A percentile compares a stretch with the other conserved stretches of the same genome.
Conservation (phyloP, 768 basidiomycete genomes). For the Ramaria sp. region DNA sequence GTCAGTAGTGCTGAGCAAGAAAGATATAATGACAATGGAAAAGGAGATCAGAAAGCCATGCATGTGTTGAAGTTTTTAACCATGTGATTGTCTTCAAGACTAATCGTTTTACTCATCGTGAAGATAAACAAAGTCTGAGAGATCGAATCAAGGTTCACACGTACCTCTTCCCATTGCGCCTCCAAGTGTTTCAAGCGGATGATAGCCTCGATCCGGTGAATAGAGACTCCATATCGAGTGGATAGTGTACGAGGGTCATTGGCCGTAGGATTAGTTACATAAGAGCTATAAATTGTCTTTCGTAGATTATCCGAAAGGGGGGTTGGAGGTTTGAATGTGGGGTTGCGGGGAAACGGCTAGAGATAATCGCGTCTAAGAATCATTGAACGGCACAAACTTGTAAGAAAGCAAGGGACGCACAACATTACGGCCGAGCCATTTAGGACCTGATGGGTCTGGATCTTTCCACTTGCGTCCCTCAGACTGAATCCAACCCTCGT, state of each 20-base stretch:
- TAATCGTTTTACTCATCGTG: conserved; percentile 79
- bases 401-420: not conserved
- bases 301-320: conserved; percentile 59
- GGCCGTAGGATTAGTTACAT: conserved; percentile 42
- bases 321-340: conserved; percentile 68
- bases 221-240: conserved; percentile 49
- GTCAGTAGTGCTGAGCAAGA: conserved; percentile 11
- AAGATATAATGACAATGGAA: conserved; percentile 14
- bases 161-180: conserved; percentile 57
- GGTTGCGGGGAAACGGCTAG: conserved; percentile 82
- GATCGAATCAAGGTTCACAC: conserved; percentile 18
- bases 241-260: conserved; percentile 53
- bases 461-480: not conserved
- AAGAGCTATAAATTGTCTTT: conserved; percentile 46
- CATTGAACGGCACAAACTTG: conserved; percentile 3
- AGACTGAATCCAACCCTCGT: not conserved
- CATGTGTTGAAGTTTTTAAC: conserved; percentile 43
- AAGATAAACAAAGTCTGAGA: conserved; percentile 18
- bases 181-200: conserved; percentile 75
- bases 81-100: conserved; percentile 81
- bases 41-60: conserved; percentile 27
- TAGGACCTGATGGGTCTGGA: conserved; percentile 3
- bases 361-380: conserved; percentile 8
- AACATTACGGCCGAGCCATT: conserved; percentile 6
- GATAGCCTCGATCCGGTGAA: conserved; percentile 77